A percentile compares a stretch with the other conserved stretches of the same genome.
phyloP scores from a whole-genome alignment of 257 asterid species.

The Gentiana dahurica region DNA sequence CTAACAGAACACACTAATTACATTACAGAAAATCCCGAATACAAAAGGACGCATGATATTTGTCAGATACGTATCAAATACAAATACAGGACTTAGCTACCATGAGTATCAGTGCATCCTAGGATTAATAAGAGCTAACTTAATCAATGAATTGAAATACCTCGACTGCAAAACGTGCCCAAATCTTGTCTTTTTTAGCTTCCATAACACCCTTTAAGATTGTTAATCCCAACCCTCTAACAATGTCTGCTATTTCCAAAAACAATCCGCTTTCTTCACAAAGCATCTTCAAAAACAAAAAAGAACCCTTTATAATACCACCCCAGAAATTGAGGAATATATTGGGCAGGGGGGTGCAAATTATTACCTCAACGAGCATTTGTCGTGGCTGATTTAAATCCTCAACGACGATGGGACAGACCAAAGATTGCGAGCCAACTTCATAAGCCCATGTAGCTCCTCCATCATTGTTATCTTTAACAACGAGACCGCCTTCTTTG shows the following conservation, averaged over 20 bases:
- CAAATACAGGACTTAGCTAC: neutral
- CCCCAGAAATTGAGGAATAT: neutral
- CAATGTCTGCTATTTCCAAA: constrained; percentile 84
- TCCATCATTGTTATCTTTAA: constrained; percentile 60
- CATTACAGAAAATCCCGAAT: neutral
- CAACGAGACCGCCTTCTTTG: constrained; percentile 60
- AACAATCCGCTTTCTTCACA: constrained; percentile 81
- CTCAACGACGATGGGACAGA: constrained; percentile 84
- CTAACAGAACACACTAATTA: neutral
- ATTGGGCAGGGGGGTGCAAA: neutral
- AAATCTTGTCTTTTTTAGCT: constrained; percentile 63
- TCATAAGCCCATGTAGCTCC: constrained; percentile 99
- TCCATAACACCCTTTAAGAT: constrained; percentile 91
- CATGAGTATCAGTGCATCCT: neutral
- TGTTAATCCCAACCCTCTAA: constrained; percentile 80
- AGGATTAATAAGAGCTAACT: too few species aligned
- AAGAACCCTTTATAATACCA: neutral
- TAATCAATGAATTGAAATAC: constrained; percentile 19
- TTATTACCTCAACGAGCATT: constrained; percentile 78
- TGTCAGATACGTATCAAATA: neutral
- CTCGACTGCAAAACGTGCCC: constrained; percentile 92
- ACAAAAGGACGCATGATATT: too few species aligned
- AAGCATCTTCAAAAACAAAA: constrained; percentile 47
- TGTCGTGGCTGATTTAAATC: constrained; percentile 85
- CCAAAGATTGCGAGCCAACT: constrained; percentile 76